Evolutionary conservation across 2,329 filamentous ascomycete genomes (phyloP).

Genomic region (Bipolaris oryzae): DNA sequence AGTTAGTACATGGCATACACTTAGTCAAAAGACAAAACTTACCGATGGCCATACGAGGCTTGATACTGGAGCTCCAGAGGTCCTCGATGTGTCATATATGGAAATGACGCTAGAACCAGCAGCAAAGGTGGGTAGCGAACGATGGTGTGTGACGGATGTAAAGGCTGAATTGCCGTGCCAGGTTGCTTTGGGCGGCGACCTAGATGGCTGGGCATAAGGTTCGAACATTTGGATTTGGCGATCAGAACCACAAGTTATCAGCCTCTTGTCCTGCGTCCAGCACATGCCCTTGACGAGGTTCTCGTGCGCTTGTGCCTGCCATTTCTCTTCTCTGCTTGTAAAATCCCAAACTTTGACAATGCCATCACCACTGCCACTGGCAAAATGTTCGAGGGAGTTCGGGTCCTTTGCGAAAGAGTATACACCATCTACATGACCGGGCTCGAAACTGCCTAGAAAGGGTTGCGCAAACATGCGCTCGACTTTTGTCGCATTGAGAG

Average conservation of each 20-base stretch:
- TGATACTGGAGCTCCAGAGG: slow-evolving; percentile 77
- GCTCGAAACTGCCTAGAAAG: slow-evolving; percentile 84
- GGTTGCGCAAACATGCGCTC: slow-evolving; percentile 90
- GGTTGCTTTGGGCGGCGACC: slow-evolving; percentile 75
- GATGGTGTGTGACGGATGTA: slow-evolving; percentile 82
- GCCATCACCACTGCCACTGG: slow-evolving; percentile 68
- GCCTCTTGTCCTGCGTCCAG: slow-evolving; percentile 84
- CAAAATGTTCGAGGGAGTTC: slow-evolving; percentile 53
- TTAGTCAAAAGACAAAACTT: background rate
- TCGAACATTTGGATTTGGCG: slow-evolving; percentile 89
- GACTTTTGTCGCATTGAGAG: slow-evolving; percentile 84
- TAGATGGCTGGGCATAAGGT: slow-evolving; percentile 75
- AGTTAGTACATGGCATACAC: background rate
- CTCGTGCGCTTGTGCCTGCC: slow-evolving; percentile 83
- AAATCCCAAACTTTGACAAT: slow-evolving; percentile 94
- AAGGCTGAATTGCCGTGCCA: slow-evolving; percentile 86
- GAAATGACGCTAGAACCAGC: slow-evolving; percentile 78
- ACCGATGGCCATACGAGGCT: slow-evolving; percentile 81
- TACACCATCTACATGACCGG: slow-evolving; percentile 86
- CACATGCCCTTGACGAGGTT: slow-evolving; percentile 91
- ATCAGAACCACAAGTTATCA: slow-evolving; percentile 87
- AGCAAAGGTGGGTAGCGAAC: slow-evolving; percentile 78
- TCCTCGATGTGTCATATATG: slow-evolving; percentile 84
- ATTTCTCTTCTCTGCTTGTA: slow-evolving; percentile 72
- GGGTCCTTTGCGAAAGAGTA: slow-evolving; percentile 58